Percentiles rank a stretch among this genome's conserved stretches.
These are phyloP conservation scores for Pichia sp. DNA, from an alignment of 1,139 yeast species.

Conservation along the genomic window DNA sequence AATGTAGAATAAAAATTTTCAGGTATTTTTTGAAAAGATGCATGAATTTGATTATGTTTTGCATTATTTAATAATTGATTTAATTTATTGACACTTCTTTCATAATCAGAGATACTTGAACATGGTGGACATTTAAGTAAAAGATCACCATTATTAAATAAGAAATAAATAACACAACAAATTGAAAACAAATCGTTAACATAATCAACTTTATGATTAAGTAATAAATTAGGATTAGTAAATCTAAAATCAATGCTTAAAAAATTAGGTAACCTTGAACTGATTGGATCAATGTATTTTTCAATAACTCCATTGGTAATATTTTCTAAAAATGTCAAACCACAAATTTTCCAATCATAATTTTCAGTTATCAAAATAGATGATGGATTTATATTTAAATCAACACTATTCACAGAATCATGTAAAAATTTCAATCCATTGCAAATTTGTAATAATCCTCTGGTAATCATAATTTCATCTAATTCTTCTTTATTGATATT, in stretches of 20 bases:
- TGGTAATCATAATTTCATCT: slow-evolving; percentile 71
- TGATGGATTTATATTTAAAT: slow-evolving; percentile 72
- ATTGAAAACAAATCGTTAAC: slow-evolving; percentile 80
- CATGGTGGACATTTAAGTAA: slow-evolving; percentile 35
- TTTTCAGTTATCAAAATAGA: slow-evolving; percentile 72
- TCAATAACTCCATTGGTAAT: slow-evolving; percentile 38
- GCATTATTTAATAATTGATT: slow-evolving; percentile 17
- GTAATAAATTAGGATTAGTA: slow-evolving; percentile 67
- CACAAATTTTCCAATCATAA: slow-evolving; percentile 92
- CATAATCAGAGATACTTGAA: slow-evolving; percentile 30
- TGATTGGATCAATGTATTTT: slow-evolving; percentile 56
- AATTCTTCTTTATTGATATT: slow-evolving; percentile 38
- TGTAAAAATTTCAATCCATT: slow-evolving; percentile 82
- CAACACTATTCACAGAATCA: slow-evolving; percentile 66
- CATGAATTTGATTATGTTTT: slow-evolving; percentile 15
- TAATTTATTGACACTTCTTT: slow-evolving; percentile 24
- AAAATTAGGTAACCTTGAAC: slow-evolving; percentile 68
- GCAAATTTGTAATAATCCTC: slow-evolving; percentile 75
- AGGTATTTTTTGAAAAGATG: slow-evolving; percentile 28
- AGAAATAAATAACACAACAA: slow-evolving; percentile 64
- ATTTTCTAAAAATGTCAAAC: slow-evolving; percentile 61
- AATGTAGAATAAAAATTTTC: slow-evolving; percentile 25
- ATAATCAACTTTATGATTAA: slow-evolving; percentile 54
- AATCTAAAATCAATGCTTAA: slow-evolving; percentile 67
- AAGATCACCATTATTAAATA: slow-evolving; percentile 45